These are phyloP conservation scores for Penicillium diatomitis DNA, from an alignment of 495 filamentous ascomycete species.

Conservation along the genomic window DNA sequence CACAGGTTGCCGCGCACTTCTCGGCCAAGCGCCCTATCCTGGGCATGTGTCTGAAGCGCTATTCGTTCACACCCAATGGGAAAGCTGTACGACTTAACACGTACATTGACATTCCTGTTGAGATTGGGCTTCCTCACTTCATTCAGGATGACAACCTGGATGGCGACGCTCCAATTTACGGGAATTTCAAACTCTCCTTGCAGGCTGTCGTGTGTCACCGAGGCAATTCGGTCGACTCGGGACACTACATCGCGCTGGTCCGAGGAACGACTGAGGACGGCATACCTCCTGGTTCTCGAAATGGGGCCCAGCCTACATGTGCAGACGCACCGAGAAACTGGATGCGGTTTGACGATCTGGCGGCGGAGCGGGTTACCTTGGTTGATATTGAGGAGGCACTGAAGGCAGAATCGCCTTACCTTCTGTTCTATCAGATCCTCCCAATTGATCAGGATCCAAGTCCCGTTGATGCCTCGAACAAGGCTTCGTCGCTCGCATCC, in stretches of 20 bases:
- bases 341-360: slow-evolving; percentile 87
- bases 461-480: slow-evolving; percentile 42
- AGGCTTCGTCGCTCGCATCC: slow-evolving; percentile 49
- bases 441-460: slow-evolving; percentile 66
- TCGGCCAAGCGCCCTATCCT: slow-evolving; percentile 69
- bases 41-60: slow-evolving; percentile 87
- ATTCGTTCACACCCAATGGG: slow-evolving; percentile 64
- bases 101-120: slow-evolving; percentile 83
- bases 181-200: slow-evolving; percentile 81
- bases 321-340: slow-evolving; percentile 57
- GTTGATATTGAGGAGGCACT: slow-evolving; percentile 72
- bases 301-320: slow-evolving; percentile 32
- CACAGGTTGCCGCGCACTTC: slow-evolving; percentile 65
- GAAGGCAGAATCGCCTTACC: slow-evolving; percentile 80
- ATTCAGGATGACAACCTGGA: slow-evolving; percentile 68
- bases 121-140: slow-evolving; percentile 82
- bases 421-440: slow-evolving; percentile 90
- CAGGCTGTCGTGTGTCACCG: slow-evolving; percentile 89
- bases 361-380: slow-evolving; percentile 55
- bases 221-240: slow-evolving; percentile 78
- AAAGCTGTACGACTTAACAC: slow-evolving; percentile 61
- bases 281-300: slow-evolving; percentile 42
- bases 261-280: slow-evolving; percentile 46
- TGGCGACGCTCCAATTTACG: slow-evolving; percentile 54
- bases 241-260: slow-evolving; percentile 82